Evolutionary conservation across 495 filamentous ascomycete genomes (phyloP).

Genomic region (Aeminium ludgeri): DNA sequence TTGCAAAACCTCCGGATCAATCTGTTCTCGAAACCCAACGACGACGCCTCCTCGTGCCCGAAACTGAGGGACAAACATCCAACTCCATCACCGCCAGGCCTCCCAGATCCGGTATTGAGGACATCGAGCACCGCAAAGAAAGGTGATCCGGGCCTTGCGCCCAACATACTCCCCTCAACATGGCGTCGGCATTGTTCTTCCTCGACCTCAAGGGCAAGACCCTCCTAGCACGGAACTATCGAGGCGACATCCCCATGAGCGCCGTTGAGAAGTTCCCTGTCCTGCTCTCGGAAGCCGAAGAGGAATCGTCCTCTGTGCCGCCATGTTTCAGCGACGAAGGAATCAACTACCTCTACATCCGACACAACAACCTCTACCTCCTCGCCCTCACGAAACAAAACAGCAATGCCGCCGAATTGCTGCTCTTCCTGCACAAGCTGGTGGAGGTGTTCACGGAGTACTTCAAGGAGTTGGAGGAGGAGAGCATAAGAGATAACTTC

Average conservation of each 20-base stretch:
- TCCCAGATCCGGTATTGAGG: neutral
- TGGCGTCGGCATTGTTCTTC: slow-evolving; percentile 98
- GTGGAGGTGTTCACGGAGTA: slow-evolving; percentile 99
- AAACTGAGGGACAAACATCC: neutral
- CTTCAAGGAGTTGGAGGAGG: slow-evolving; percentile 98
- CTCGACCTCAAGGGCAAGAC: slow-evolving; percentile 99
- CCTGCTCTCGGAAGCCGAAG: slow-evolving; percentile 94
- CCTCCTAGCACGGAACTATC: slow-evolving; percentile 94
- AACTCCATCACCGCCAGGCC: neutral
- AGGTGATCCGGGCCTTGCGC: slow-evolving; percentile 7
- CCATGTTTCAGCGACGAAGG: slow-evolving; percentile 98
- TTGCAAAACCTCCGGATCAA: too few species aligned
- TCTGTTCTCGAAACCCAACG: too few species aligned
- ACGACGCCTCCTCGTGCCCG: too few species aligned
- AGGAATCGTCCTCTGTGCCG: slow-evolving; percentile 93
- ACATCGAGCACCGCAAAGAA: too few species aligned
- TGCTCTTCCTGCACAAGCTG: slow-evolving; percentile 94
- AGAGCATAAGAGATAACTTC: slow-evolving; percentile 98
- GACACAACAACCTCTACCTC: slow-evolving; percentile 98
- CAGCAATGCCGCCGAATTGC: slow-evolving; percentile 95
- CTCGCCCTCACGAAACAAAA: slow-evolving; percentile 97
- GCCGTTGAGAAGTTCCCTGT: slow-evolving; percentile 97
- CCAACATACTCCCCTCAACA: slow-evolving; percentile 22
- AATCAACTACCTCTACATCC: slow-evolving; percentile 99
- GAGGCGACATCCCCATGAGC: slow-evolving; percentile 98